Evolutionary conservation across 805 yeast genomes (phyloP).

Genomic region (Nakazawaea anatomiae): DNA sequence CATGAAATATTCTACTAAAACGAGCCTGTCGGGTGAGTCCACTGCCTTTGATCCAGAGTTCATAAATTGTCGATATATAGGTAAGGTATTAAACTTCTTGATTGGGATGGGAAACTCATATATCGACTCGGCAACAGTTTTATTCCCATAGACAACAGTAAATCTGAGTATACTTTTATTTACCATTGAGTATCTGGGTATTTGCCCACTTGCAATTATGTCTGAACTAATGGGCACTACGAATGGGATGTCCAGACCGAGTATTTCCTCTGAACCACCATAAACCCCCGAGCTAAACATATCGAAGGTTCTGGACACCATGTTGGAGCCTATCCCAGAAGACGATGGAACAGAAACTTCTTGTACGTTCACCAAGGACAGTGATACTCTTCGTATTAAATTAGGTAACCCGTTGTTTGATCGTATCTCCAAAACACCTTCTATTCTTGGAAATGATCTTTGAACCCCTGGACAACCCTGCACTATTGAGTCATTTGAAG

Average conservation of each 20-base stretch:
- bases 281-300: conserved; percentile 29
- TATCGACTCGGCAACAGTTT: conserved; percentile 8
- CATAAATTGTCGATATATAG: conserved; percentile 48
- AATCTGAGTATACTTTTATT: not conserved
- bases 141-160: conserved; percentile 5
- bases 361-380: conserved; percentile 46
- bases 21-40: conserved; percentile 42
- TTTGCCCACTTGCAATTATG: conserved; percentile 44
- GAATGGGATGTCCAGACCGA: conserved; percentile 57
- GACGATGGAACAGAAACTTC: conserved; percentile 35
- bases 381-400: conserved; percentile 39
- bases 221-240: conserved; percentile 50
- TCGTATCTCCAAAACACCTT: conserved; percentile 50
- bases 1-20: conserved; percentile 38
- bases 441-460: conserved; percentile 52
- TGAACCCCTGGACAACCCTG: conserved; percentile 69
- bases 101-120: conserved; percentile 45
- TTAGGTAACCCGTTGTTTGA: conserved; percentile 43
- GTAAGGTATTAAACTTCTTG: conserved; percentile 51
- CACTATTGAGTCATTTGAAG: conserved; percentile 47
- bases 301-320: conserved; percentile 27
- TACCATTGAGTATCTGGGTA: conserved; percentile 6
- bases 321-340: conserved; percentile 26
- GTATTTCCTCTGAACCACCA: conserved; percentile 33
- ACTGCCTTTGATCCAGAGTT: conserved; percentile 41